Evolutionary conservation across 2,329 filamentous ascomycete species (phyloP), one percentile per base, ranked within the genome.

Genomic region (Paramyrothecium sp.): DNA sequence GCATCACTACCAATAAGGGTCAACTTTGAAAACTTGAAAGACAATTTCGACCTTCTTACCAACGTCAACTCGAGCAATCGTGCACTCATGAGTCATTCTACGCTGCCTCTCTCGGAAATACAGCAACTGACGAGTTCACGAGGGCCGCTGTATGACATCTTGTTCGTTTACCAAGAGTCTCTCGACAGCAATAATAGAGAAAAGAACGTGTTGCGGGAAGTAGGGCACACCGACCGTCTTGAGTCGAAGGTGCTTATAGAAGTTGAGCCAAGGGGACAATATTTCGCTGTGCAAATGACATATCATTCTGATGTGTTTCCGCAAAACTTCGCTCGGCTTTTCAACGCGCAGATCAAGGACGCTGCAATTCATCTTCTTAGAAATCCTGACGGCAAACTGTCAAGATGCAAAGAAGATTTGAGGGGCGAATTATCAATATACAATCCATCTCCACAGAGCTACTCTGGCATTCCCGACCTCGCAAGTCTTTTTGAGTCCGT

Each of bases 161-260:
- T 97, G 0, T 88, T 96, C 65, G 87, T 93, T 0, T 97, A 93
- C 79, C 93, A 97, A 65, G 89, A 96, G 67, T 89, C 88, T 0
- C 75, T 89, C 1, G 61, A 63, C 3, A 68, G 66, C 73, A 76
- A 67, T 75, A 64, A 63, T 65, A 60, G 23, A 53, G 54, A 47
- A 19, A 60, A 30, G 1, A 63, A 71, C 3, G 38, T 69, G 2
- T 75, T 94, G 0, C 71, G 66, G 11, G 78, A 92, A 55, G 69
- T 84, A 0, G 79, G 82, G 23, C 86, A 89, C 54, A 71, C 81
- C 5, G 93, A 97, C 67, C 83, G 84, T 21, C 76, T 95, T 7
- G 92, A 96, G 67, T 92, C 91, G 47, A 86, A 85, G 56, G 68
- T 96, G 1, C 81, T 93, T 2, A 69, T 96, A 7, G 92, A 97